These are phyloP conservation scores for Venturia asperata DNA, from an alignment of 2,329 filamentous ascomycete species.

Conservation along the genomic window DNA sequence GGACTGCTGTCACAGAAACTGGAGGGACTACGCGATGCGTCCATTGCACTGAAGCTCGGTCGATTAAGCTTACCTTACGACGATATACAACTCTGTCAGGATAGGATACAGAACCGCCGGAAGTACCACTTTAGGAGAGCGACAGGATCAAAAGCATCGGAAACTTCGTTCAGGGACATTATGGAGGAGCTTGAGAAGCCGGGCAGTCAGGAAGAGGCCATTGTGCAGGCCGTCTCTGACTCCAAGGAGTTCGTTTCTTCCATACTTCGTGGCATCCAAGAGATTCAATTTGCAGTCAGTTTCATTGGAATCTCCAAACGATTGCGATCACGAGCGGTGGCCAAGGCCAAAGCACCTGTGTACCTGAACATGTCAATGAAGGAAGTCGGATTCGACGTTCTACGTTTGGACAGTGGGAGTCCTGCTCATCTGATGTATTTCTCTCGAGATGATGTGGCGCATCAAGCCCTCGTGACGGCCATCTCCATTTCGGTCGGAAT, in stretches of 20 bases:
- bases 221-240: constrained; percentile 80
- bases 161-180: constrained; percentile 64
- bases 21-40: constrained; percentile 82
- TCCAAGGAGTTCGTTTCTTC: constrained; percentile 90
- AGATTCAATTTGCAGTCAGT: constrained; percentile 91
- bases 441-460: constrained; percentile 81
- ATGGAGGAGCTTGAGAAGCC: constrained; percentile 65
- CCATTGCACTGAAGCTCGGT: constrained; percentile 83
- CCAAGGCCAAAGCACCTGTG: constrained; percentile 44
- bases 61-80: constrained; percentile 86
- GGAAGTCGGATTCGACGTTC: constrained; percentile 86
- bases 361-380: constrained; percentile 89
- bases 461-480: constrained; percentile 86
- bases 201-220: constrained; percentile 57
- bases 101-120: constrained; percentile 46
- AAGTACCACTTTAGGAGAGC: constrained; percentile 22
- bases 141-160: constrained; percentile 33
- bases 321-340: constrained; percentile 54
- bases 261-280: constrained; percentile 84
- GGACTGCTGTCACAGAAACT: constrained; percentile 79
- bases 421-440: constrained; percentile 99
- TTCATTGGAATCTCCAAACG: constrained; percentile 81
- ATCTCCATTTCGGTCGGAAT: constrained; percentile 88
- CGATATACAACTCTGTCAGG: constrained; percentile 61
- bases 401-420: constrained; percentile 84